Base-by-base conservation (phyloP, 2,329 filamentous ascomycete genomes). In the Nectriaceae sp. region DNA sequence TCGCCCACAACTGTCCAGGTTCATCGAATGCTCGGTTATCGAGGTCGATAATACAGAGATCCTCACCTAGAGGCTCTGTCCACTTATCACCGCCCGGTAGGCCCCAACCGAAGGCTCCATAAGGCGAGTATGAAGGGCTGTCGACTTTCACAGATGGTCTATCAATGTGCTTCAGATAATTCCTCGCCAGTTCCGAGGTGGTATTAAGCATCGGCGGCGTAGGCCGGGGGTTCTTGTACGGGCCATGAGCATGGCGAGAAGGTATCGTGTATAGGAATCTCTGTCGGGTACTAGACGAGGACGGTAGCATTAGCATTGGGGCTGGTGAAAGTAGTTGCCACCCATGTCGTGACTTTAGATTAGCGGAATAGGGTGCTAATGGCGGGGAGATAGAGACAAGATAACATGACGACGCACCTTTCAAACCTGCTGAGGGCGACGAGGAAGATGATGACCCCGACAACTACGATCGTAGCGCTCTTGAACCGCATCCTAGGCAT, bases 21-120 rank as follows among this genome's bases (percentile, higher is more conserved):
- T 60, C 58, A 41, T 65, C 54, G 44, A 75, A 74, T 3, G 60
- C 58, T 22, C 73, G 70, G 56, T 69, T 73, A 57, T 75, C 73
- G 39, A 75, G 63, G 48, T 75, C 73, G 53, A 75, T 71, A 53
- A 75, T 74, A 67, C 72, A 75, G 6, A 75, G 57, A 3, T 71
- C 63, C 54, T 72, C 61, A 43, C 70, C 67, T 33, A 75, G 53
- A 8, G 59, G 47, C 33, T 67, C 49, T 10, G 57, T 65, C 57
- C 69, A 73, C n/a, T 63, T 57, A 16, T 60, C 41, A 3, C 49
- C n/a, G n/a, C 61, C 47, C 5, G 61, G 53, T 8, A 71, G 61
- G 10, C 64, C 54, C 55, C 59, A 65, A 20, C 68, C 60, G 36
- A 69, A 65, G 21, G 65, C 69, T 24, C 69, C 66, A 8, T 53